These are phyloP conservation scores for Spatholobus suberectus DNA, from an alignment of 306 rosid genomes.

Conservation along the genomic window DNA sequence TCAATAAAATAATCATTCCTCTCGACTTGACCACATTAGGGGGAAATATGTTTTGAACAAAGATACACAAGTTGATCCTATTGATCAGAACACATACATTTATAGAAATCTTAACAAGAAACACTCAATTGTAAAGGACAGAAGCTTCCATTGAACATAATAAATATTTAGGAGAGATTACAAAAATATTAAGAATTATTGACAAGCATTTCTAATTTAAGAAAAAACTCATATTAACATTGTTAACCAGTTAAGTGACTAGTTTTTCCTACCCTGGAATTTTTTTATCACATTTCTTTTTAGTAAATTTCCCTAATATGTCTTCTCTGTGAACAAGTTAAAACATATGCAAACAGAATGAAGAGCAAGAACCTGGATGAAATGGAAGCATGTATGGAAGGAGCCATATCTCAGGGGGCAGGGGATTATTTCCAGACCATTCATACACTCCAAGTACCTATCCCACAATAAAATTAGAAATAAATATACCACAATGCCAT, in stretches of 20 bases:
- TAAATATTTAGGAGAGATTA: not conserved
- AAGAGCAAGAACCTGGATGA: slow-evolving; percentile 76
- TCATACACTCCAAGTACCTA: slow-evolving; percentile 89
- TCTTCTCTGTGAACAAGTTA: slow-evolving; percentile 29
- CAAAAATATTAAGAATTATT: not conserved
- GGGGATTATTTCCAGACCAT: slow-evolving; percentile 96
- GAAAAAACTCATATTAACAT: not conserved
- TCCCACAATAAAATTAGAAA: slow-evolving; percentile 30
- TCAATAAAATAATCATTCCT: slow-evolving; percentile 1
- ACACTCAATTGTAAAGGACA: slow-evolving; percentile 14
- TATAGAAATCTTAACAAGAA: not conserved
- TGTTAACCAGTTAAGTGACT: slow-evolving; percentile 1
- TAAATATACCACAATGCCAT: slow-evolving; percentile 1
- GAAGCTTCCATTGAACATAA: slow-evolving; percentile 10
- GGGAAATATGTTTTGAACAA: not conserved
- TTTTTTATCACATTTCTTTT: not conserved
- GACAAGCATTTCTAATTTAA: not conserved
- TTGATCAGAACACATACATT: slow-evolving; percentile 24
- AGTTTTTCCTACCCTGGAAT: slow-evolving; percentile 1
- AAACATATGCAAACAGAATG: slow-evolving; percentile 27
- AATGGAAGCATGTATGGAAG: slow-evolving; percentile 78
- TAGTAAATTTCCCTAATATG: not conserved
- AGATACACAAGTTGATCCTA: not conserved
- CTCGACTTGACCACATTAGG: not conserved
- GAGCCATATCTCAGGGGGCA: slow-evolving; percentile 96